Conservation (phyloP, 257 asterid genomes). For the Thymus quinquecostatus region DNA sequence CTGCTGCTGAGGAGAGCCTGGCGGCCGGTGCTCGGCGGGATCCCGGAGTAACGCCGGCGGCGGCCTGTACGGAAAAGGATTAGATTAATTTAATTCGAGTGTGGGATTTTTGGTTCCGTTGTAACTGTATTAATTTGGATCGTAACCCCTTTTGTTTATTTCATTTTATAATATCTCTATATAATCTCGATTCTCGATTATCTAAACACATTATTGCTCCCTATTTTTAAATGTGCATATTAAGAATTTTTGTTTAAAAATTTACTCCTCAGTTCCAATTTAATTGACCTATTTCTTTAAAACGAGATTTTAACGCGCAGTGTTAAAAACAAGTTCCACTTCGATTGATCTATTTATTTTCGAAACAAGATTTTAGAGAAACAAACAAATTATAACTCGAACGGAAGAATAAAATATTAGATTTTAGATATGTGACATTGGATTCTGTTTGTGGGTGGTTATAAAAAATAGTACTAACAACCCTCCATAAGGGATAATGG, state of each 20-base stretch:
- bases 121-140: conserved; percentile 25
- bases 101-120: conserved; percentile 4
- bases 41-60: conserved; percentile 60
- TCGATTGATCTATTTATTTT: no score
- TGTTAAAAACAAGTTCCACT: no score
- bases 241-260: background rate
- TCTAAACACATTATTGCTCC: background rate
- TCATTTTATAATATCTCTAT: background rate
- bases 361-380: no score
- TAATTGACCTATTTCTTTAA: no score
- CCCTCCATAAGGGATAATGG: background rate
- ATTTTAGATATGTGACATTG: background rate
- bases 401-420: no score
- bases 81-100: background rate
- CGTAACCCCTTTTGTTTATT: conserved; percentile 7
- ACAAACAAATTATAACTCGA: no score
- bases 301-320: no score
- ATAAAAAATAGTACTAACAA: background rate
- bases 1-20: conserved; percentile 79
- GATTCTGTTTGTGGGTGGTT: background rate
- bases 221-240: background rate
- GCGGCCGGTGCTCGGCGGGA: conserved; percentile 83
- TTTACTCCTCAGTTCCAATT: no score
- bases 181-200: background rate
- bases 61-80: conserved; percentile 26